Percentiles rank a stretch among this genome's conserved stretches.
phyloP scores from a whole-genome alignment of 352 stramenopile species.

The Globisporangium acanthophoron region DNA sequence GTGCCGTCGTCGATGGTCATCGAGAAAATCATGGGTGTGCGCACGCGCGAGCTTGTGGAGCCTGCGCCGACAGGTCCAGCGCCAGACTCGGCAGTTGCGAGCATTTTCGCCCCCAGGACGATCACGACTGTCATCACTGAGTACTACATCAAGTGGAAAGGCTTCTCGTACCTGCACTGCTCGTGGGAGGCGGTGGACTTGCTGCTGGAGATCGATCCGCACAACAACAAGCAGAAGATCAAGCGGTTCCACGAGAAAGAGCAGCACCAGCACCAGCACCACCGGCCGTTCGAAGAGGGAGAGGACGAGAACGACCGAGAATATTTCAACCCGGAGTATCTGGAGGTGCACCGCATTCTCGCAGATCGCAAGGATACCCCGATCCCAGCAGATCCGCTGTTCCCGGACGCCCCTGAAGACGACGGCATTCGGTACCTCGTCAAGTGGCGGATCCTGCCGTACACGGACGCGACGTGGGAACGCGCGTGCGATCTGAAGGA shows the following conservation, averaged over 20 bases:
- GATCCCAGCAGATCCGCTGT: conserved; percentile 40
- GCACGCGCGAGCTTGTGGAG: conserved; percentile 39
- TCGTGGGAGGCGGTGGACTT: conserved; percentile 79
- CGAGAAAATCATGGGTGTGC: conserved; percentile 85
- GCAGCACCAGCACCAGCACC: conserved; percentile 32
- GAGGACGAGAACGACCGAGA: conserved; percentile 51
- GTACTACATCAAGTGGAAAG: conserved; percentile 91
- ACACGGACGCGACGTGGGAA: conserved; percentile 86
- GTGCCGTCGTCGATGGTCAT: conserved; percentile 63
- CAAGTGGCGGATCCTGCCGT: conserved; percentile 85
- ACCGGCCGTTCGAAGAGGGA: conserved; percentile 28
- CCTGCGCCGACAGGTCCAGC: conserved; percentile 8
- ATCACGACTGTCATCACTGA: conserved; percentile 46
- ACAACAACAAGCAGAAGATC: conserved; percentile 86
- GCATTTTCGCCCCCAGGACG: conserved; percentile 29
- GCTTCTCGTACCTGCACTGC: conserved; percentile 85
- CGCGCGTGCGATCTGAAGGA: conserved; percentile 83
- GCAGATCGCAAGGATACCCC: conserved; percentile 65
- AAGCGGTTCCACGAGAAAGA: conserved; percentile 88
- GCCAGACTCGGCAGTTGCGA: conserved; percentile 26
- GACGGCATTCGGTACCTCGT: conserved; percentile 80
- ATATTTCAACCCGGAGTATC: conserved; percentile 89
- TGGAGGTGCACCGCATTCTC: conserved; percentile 87
- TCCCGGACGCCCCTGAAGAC: conserved; percentile 75
- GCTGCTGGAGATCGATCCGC: conserved; percentile 67